phyloP scores from a whole-genome alignment of 2,329 filamentous ascomycete genomes.

The Pestalotiopsis sp. region DNA sequence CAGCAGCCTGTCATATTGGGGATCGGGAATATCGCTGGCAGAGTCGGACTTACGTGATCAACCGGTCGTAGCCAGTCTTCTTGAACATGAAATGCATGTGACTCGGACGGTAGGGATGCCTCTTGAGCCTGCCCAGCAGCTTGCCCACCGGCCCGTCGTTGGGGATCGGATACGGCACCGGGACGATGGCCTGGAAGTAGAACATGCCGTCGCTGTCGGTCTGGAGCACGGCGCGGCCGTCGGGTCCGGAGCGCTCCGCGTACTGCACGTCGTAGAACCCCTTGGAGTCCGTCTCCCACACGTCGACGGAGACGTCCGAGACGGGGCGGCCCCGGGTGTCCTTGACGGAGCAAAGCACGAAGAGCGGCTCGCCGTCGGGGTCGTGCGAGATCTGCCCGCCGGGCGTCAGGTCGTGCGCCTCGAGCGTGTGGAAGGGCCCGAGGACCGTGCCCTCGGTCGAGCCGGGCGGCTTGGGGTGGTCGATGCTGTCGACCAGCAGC shows the following conservation, averaged over 20 bases:
- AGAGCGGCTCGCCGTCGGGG: constrained; percentile 67
- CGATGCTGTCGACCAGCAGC: constrained; percentile 78
- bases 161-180: constrained; percentile 84
- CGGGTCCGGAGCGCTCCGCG: constrained; percentile 62
- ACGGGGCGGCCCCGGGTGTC: constrained; percentile 67
- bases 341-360: constrained; percentile 73
- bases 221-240: constrained; percentile 71
- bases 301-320: constrained; percentile 70
- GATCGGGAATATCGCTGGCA: constrained; percentile 1
- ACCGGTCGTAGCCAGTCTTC: constrained; percentile 74
- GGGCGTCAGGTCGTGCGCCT: constrained; percentile 59
- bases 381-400: constrained; percentile 71
- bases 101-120: constrained; percentile 77
- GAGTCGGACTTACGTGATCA: constrained; percentile 73
- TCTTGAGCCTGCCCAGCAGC: constrained; percentile 62
- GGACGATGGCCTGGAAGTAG: constrained; percentile 84
- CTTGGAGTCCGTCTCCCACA: constrained; percentile 82
- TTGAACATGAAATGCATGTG: constrained; percentile 92
- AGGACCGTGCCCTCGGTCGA: constrained; percentile 79
- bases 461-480: constrained; percentile 74
- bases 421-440: constrained; percentile 82
- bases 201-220: constrained; percentile 74
- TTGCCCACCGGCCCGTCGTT: constrained; percentile 82
- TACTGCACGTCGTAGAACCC: constrained; percentile 85
- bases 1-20: not conserved